phyloP scores from a whole-genome alignment of 345 rosid species.

The Punica granatum region DNA sequence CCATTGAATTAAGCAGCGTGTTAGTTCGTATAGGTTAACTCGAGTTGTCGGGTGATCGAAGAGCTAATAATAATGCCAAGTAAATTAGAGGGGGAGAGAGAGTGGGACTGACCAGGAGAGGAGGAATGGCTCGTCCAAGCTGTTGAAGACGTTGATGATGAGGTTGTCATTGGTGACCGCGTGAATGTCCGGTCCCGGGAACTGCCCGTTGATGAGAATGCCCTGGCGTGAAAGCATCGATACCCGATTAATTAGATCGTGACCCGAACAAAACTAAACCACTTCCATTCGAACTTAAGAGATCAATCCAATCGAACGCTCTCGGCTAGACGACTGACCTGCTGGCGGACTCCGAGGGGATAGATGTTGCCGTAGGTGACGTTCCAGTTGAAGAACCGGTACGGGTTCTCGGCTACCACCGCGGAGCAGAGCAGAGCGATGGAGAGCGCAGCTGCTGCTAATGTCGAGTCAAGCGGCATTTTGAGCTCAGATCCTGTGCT shows the following conservation, averaged over 20 bases:
- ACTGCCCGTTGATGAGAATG: conserved; percentile 45
- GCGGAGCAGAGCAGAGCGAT: conserved; percentile 8
- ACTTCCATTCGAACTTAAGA: neutral
- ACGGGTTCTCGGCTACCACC: conserved; percentile 29
- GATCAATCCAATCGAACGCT: too few relatives aligned
- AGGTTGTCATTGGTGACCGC: conserved; percentile 38
- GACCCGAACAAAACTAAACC: neutral
- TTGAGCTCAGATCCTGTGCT: neutral
- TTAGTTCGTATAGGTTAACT: too few relatives aligned
- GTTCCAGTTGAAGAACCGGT: conserved; percentile 39
- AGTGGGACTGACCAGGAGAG: conserved; percentile 22
- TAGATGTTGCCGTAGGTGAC: conserved; percentile 40
- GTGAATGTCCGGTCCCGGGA: conserved; percentile 46
- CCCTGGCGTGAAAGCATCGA: conserved; percentile 25
- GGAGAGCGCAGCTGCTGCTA: neutral
- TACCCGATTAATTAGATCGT: neutral
- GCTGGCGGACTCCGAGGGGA: conserved; percentile 39
- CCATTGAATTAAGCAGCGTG: too few relatives aligned
- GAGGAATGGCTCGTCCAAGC: conserved; percentile 43
- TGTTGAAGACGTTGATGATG: conserved; percentile 40
- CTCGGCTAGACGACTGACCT: conserved; percentile 22
- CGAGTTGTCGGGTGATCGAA: neutral
- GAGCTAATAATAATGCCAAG: neutral
- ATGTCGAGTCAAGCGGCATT: neutral
- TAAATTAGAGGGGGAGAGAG: neutral